Base-by-base conservation (phyloP, 2,329 filamentous ascomycete genomes). In the Sphaerulina vaccinii region DNA sequence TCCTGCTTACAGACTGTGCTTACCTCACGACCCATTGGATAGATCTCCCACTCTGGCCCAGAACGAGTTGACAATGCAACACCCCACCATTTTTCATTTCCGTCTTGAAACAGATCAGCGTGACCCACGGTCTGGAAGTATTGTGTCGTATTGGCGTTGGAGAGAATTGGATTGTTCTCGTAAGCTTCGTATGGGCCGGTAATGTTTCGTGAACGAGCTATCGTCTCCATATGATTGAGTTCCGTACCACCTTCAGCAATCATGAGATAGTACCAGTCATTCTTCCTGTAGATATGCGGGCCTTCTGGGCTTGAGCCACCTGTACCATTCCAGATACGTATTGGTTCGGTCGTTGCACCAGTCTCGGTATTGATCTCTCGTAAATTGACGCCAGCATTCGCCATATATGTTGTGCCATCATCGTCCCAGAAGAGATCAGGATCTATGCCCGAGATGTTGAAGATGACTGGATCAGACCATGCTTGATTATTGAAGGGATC, bases 31-130 rank as follows among this genome's bases (percentile, higher is more conserved):
- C 79, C 79, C 79, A 81, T 79, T 0, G 78, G 76, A 56, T 76
- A 79, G 16, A 68, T 66, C 22, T 62, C 56, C 56, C 66, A 78
- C 13, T 65, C 65, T 0, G 73, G 71, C 0, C 73, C 76, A 13
- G 69, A 71, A 1, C 79, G 69, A 0, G 74, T 77, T 0, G 74
- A 69, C 1, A 83, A 64, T 1, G 72, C 71, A 4, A 76, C 68
- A 0, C 71, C 75, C 79, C 78, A 81, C 80, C 80, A 83, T 23
- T 77, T 73, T 0, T 75, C 77, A 0, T 57, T 29, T 0, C 56
- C 55, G 51, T 83, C 80, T 41, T 79, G 74, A 53, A 83, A 82
- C 2, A 83, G 54, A 55, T 83, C 80, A 0, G 77, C 75, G 47
- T 83, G 81, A 0, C 80, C 80, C 0, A 81, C 74, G 1, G 78